Percentiles rank a stretch among this genome's conserved stretches.
Conservation (phyloP, 225 moss, liverwort and hornwort genomes). For the Polytrichum formosum region DNA sequence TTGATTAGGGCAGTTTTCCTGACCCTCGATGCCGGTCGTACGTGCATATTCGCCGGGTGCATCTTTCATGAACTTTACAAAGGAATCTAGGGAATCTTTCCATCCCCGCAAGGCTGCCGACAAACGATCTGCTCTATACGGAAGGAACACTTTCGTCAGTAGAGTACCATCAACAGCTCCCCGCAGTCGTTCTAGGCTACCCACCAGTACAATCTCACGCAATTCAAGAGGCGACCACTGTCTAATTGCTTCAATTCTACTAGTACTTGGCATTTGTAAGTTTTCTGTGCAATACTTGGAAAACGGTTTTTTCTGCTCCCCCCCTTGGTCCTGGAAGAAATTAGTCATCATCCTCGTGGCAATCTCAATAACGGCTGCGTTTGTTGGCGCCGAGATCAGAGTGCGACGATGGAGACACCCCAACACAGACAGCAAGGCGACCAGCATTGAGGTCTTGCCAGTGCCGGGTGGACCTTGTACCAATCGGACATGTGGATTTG, state of each 20-base stretch:
- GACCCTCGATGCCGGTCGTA: not conserved
- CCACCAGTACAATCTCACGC: constrained; percentile 23
- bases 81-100: constrained; percentile 16
- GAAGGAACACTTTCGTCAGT: constrained; percentile 49
- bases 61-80: constrained; percentile 23
- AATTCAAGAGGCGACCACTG: not conserved
- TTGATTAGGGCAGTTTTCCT: not conserved
- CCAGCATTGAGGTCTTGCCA: constrained; percentile 45
- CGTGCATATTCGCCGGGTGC: constrained; percentile 6
- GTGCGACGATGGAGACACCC: constrained; percentile 21
- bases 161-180: constrained; percentile 19
- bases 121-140: constrained; percentile 46
- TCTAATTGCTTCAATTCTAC: no score
- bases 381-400: constrained; percentile 39
- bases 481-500: constrained; percentile 21
- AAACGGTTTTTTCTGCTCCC: constrained; percentile 13
- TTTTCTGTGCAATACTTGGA: constrained; percentile 18
- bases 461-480: constrained; percentile 55
- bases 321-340: constrained; percentile 7
- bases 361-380: constrained; percentile 32
- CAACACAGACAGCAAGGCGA: constrained; percentile 28
- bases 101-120: constrained; percentile 53
- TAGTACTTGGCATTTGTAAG: not conserved
- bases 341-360: constrained; percentile 19
- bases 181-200: constrained; percentile 25